Base-by-base conservation (phyloP, 1,284 basidiomycete species). In the Malassezia equina region DNA sequence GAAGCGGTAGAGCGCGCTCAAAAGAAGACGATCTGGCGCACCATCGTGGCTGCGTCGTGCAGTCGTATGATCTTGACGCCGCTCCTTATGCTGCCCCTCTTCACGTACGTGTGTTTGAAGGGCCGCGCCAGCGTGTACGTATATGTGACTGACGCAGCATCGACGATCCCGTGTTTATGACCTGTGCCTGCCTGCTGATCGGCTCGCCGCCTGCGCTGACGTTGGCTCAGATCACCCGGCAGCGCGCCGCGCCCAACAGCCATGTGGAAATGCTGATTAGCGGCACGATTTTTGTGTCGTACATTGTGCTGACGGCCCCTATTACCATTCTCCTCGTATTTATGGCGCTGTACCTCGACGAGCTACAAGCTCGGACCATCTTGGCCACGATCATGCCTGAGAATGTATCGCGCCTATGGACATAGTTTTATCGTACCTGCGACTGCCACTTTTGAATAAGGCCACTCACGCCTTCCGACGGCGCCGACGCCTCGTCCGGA, bases 1-100 rank as follows among this genome's bases (percentile, higher is more conserved):
- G 24, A 27, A 6, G 41, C 23, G 13, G 7, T 3, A 7, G 41
- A 43, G 19, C 41, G 41, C n/a, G 24, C 24, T 12, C 17, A 28
- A 7, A 48, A 48, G n/a, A 15, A 23, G 24, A 24, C 24, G 13
- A 50, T 50, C 29, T 84, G 84, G 44, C 81, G 80, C 70, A 90
- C 90, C 4, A 84, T 95, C 17, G 75, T 84, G 25, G 81, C 94
- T 13, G 83, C 88, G 4, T 81, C 93, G 19, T 48, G 82, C 17
- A 80, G 85, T 51, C 79, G 90, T 59, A 95, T 94, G 90, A 71
- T 95, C 40, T 69, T 95, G 59, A 86, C 86, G 8, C 90, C 90
- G 0, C 58, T 86, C 41, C 54, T 91, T 9, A 77, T 91, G 50
- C 48, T 77, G 0, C 77, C 54, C 46, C 31, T 57, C 57, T 39